Conservation (phyloP, 805 yeast genomes). For the Candida coquimbonensis region DNA sequence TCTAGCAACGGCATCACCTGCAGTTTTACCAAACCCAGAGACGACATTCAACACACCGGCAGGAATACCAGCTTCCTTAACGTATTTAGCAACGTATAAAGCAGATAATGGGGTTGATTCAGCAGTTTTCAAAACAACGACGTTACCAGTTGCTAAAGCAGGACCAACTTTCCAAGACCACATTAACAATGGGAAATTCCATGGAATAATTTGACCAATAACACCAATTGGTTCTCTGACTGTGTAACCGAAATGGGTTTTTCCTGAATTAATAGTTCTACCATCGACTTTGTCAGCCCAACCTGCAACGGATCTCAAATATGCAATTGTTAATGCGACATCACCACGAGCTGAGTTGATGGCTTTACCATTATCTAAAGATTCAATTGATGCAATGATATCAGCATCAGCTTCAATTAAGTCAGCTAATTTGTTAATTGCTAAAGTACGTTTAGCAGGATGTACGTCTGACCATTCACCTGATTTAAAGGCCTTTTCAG, state of each 20-base stretch:
- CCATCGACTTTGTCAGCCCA: constrained; percentile 13
- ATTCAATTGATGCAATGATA: constrained; percentile 8
- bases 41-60: constrained; percentile 10
- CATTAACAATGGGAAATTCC: constrained; percentile 12
- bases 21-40: constrained; percentile 13
- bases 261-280: constrained; percentile 10
- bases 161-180: constrained; percentile 13
- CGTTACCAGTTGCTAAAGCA: constrained; percentile 11
- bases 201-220: constrained; percentile 12
- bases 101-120: constrained; percentile 13
- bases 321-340: constrained; percentile 8
- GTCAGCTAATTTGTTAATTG: constrained; percentile 10
- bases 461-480: constrained; percentile 9
- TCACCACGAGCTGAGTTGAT: constrained; percentile 12
- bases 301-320: constrained; percentile 12
- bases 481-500: constrained; percentile 8
- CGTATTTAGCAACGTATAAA: constrained; percentile 7
- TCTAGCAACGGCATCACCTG: constrained; percentile 13
- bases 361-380: constrained; percentile 11
- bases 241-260: constrained; percentile 8
- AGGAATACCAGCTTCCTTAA: constrained; percentile 11
- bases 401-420: constrained; percentile 9
- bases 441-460: constrained; percentile 9
- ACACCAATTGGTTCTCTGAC: constrained; percentile 12
- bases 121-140: constrained; percentile 9